A percentile compares a stretch with the other conserved stretches of the same genome.
These are phyloP conservation scores for Xylariales sp. DNA, from an alignment of 2,329 filamentous ascomycete species.

Conservation along the genomic window DNA sequence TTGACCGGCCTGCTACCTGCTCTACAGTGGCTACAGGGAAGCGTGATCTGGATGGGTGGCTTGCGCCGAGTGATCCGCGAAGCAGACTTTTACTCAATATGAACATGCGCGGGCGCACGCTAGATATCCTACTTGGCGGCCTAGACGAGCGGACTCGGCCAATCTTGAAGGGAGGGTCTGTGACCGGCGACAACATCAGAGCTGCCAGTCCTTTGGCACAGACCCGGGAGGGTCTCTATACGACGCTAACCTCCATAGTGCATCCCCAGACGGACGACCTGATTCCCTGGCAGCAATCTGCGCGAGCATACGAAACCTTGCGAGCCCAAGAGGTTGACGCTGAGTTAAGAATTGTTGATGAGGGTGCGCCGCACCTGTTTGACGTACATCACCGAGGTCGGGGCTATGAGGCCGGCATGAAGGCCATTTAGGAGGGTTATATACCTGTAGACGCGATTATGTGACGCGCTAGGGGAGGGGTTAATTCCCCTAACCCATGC, in stretches of 20 bases:
- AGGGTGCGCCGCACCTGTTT: background rate
- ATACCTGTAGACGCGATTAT: no score
- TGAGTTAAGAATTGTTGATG: background rate
- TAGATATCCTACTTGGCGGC: slow-evolving; percentile 35
- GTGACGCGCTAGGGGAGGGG: no score
- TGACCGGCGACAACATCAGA: slow-evolving; percentile 27
- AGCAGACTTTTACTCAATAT: slow-evolving; percentile 53
- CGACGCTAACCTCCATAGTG: slow-evolving; percentile 51
- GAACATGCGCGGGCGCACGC: slow-evolving; percentile 54
- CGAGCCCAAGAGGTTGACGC: background rate
- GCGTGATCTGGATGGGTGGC: slow-evolving; percentile 39
- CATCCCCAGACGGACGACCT: slow-evolving; percentile 50
- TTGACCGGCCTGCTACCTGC: slow-evolving; percentile 40
- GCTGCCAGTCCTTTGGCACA: slow-evolving; percentile 50
- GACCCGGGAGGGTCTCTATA: slow-evolving; percentile 47
- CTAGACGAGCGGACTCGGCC: no score
- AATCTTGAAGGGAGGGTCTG: no score
- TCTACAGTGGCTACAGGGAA: background rate
- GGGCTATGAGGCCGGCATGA: no score
- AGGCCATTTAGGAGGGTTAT: no score
- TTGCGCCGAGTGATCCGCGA: slow-evolving; percentile 49
- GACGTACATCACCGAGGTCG: background rate
- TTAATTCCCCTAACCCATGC: no score
- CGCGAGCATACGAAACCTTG: slow-evolving; percentile 32
- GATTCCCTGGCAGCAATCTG: slow-evolving; percentile 49